A percentile compares a stretch with the other conserved stretches of the same genome.
Evolutionary conservation across 2,329 filamentous ascomycete species (phyloP).

Genomic region (Apiospora arundinis): DNA sequence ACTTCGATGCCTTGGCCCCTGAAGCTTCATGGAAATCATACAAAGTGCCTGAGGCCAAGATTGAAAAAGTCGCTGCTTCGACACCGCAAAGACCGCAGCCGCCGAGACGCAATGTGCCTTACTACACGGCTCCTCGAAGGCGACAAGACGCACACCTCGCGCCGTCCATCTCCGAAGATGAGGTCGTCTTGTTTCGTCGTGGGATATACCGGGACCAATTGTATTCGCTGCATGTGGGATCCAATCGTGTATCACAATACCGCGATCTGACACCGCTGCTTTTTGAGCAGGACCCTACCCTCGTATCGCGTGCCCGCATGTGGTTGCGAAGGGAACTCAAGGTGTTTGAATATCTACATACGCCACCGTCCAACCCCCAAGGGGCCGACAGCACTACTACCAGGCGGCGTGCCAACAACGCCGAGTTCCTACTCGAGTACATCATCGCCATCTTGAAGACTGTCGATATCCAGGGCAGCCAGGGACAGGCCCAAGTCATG

Average conservation of each 20-base stretch:
- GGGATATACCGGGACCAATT: slow-evolving; percentile 74
- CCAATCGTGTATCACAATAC: slow-evolving; percentile 79
- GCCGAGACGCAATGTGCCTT: slow-evolving; percentile 22
- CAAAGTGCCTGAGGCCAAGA: slow-evolving; percentile 47
- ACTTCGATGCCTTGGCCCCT: slow-evolving; percentile 56
- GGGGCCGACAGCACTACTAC: slow-evolving; percentile 33
- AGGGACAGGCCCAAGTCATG: slow-evolving; percentile 80
- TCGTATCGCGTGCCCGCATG: slow-evolving; percentile 77
- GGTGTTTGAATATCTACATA: slow-evolving; percentile 77
- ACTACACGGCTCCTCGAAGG: slow-evolving; percentile 17
- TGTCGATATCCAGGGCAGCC: slow-evolving; percentile 79
- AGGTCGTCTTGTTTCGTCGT: slow-evolving; percentile 64
- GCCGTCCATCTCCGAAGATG: slow-evolving; percentile 35
- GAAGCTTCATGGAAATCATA: slow-evolving; percentile 63
- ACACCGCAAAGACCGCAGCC: not conserved
- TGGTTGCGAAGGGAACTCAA: slow-evolving; percentile 86
- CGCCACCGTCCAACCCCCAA: slow-evolving; percentile 30
- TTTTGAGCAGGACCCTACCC: slow-evolving; percentile 68
- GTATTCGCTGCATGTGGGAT: slow-evolving; percentile 83
- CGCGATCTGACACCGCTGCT: slow-evolving; percentile 72
- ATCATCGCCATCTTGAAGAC: slow-evolving; percentile 83
- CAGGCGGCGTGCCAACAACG: slow-evolving; percentile 66
- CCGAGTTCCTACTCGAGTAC: slow-evolving; percentile 87
- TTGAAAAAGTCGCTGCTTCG: not conserved
- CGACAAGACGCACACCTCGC: not conserved